Conservation (phyloP, 2,329 filamentous ascomycete genomes). For the Exophiala phaeomuriformis region DNA sequence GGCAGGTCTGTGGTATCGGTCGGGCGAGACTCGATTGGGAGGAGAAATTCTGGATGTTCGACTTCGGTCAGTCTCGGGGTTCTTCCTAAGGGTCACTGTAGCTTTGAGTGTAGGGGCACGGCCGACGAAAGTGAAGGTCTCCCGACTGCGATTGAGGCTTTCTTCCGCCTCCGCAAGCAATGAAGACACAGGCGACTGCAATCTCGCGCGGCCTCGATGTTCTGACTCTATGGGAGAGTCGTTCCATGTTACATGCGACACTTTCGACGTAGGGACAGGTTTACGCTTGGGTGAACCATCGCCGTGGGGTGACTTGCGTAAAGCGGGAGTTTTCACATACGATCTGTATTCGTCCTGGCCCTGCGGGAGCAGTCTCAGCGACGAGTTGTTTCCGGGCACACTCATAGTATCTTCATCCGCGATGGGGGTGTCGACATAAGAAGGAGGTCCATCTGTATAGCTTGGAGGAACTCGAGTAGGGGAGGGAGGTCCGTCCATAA, state of each 20-base stretch:
- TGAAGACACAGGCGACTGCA: slow-evolving; percentile 22
- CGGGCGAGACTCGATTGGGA: slow-evolving; percentile 27
- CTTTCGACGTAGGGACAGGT: slow-evolving; percentile 14
- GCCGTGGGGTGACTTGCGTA: slow-evolving; percentile 14
- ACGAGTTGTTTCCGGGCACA: slow-evolving; percentile 33
- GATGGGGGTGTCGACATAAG: slow-evolving; percentile 30
- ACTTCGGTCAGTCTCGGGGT: slow-evolving; percentile 27
- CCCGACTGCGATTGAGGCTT: slow-evolving; percentile 13
- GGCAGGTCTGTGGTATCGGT: slow-evolving; percentile 31
- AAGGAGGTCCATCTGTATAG: slow-evolving; percentile 40
- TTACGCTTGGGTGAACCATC: slow-evolving; percentile 21
- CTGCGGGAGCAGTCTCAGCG: slow-evolving; percentile 42
- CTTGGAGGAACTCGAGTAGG: slow-evolving; percentile 29
- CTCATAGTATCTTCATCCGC: slow-evolving; percentile 31
- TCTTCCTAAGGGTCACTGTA: slow-evolving; percentile 26
- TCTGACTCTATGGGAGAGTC: slow-evolving; percentile 12
- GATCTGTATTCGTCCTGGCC: slow-evolving; percentile 34
- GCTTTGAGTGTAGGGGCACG: slow-evolving; percentile 25
- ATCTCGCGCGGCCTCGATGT: slow-evolving; percentile 8
- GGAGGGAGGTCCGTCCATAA: slow-evolving; percentile 22
- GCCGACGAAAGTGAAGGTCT: slow-evolving; percentile 17
- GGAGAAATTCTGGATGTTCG: slow-evolving; percentile 24
- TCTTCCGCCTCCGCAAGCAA: slow-evolving; percentile 21
- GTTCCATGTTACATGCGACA: slow-evolving; percentile 21
- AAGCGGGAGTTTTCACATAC: slow-evolving; percentile 33